Conservation (phyloP, 192 early-diverging fungal species). For the Neocallimastix lanati region DNA sequence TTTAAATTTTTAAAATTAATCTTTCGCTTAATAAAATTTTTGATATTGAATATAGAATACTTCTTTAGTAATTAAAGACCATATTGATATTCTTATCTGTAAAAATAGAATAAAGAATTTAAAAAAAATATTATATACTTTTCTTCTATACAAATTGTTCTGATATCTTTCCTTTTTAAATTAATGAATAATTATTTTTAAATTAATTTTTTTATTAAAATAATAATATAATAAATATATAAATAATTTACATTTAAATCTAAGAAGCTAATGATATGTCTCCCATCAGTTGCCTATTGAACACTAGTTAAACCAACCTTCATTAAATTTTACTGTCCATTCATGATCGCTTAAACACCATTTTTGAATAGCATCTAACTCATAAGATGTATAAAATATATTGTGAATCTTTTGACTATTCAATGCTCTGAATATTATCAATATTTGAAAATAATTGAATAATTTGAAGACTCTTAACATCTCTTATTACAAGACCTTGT, state of each 20-base stretch:
- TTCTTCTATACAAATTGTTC: too few relatives aligned
- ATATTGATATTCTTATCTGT: conserved; percentile 42
- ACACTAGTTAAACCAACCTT: conserved; percentile 24
- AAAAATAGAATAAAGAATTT: too few relatives aligned
- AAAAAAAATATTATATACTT: too few relatives aligned
- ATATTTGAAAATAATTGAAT: conserved; percentile 28
- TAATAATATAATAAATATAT: too few relatives aligned
- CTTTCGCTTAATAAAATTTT: conserved; percentile 19
- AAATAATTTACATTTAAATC: conserved; percentile 36
- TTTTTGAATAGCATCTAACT: conserved; percentile 23
- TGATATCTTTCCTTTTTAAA: too few relatives aligned
- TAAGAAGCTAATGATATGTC: conserved; percentile 25
- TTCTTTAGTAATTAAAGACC: conserved; percentile 33
- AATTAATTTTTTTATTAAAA: too few relatives aligned
- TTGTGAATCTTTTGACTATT: conserved; percentile 48
- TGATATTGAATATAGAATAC: conserved; percentile 45
- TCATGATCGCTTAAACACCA: conserved; percentile 32
- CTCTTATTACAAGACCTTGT: conserved; percentile 47
- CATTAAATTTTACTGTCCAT: conserved; percentile 33
- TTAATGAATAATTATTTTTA: too few relatives aligned
- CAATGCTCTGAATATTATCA: conserved; percentile 27
- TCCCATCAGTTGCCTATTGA: conserved; percentile 26
- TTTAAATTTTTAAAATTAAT: background rate
- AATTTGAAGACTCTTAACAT: conserved; percentile 40
- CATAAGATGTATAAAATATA: conserved; percentile 31